A percentile compares a stretch with the other conserved stretches of the same genome.
These are phyloP conservation scores for Trichoderma sp. DNA, from an alignment of 2,329 filamentous ascomycete species.

Conservation along the genomic window DNA sequence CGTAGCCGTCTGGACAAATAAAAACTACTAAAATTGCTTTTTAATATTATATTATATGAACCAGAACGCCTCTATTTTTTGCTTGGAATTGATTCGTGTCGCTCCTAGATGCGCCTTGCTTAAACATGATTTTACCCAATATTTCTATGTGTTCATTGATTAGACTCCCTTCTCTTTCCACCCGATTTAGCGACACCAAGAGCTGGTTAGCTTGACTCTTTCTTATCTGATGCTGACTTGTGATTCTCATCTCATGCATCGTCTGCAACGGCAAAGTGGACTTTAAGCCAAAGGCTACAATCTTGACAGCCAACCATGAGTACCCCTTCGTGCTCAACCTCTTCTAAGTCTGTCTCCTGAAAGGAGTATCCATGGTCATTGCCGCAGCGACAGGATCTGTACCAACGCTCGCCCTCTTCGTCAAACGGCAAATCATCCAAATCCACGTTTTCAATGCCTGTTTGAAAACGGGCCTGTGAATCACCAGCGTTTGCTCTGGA, in stretches of 20 bases:
- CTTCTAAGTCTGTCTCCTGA: slow-evolving; percentile 62
- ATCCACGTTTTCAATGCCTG: slow-evolving; percentile 66
- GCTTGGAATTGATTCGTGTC: slow-evolving; percentile 30
- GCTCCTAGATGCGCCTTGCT: slow-evolving; percentile 35
- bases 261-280: slow-evolving; percentile 63
- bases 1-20: slow-evolving; percentile 60
- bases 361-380: slow-evolving; percentile 64
- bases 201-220: slow-evolving; percentile 33
- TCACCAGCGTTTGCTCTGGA: slow-evolving; percentile 35
- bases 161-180: background rate
- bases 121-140: background rate
- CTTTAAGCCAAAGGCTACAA: slow-evolving; percentile 68
- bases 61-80: slow-evolving; percentile 29
- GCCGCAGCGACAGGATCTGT: slow-evolving; percentile 64
- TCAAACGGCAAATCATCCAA: slow-evolving; percentile 66
- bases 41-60: slow-evolving; percentile 39
- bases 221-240: slow-evolving; percentile 25
- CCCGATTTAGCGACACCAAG: too few relatives aligned
- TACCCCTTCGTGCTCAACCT: slow-evolving; percentile 60
- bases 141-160: background rate
- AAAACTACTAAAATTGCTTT: slow-evolving; percentile 56
- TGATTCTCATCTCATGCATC: slow-evolving; percentile 42
- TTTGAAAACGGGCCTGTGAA: slow-evolving; percentile 49
- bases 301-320: slow-evolving; percentile 67
- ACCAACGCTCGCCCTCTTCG: slow-evolving; percentile 55